A percentile compares a stretch with the other conserved stretches of the same genome.
Evolutionary conservation across 768 basidiomycete genomes (phyloP).

Genomic region (Lepiota venenata): DNA sequence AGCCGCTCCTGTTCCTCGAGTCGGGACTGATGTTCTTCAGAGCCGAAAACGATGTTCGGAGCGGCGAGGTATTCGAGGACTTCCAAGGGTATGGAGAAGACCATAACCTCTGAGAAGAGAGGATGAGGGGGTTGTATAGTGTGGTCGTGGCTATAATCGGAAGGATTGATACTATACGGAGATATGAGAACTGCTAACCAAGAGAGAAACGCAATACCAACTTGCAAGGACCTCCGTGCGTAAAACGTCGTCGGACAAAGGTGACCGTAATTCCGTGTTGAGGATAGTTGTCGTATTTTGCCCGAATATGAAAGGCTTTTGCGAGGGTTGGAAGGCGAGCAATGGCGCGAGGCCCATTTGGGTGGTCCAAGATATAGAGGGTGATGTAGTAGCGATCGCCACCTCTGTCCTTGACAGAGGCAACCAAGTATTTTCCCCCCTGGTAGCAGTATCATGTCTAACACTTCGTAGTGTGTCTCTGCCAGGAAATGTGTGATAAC

Average conservation of each 20-base stretch:
- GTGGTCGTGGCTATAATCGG: conserved; percentile 29
- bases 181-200: neutral
- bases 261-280: conserved; percentile 53
- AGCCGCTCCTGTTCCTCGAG: conserved; percentile 33
- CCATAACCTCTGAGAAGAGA: conserved; percentile 43
- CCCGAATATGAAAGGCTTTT: conserved; percentile 57
- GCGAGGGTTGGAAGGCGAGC: conserved; percentile 45
- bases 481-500: conserved; percentile 25
- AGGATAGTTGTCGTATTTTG: conserved; percentile 51
- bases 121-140: conserved; percentile 39
- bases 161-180: conserved; percentile 31
- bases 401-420: conserved; percentile 47
- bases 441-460: conserved; percentile 56
- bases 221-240: conserved; percentile 19
- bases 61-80: conserved; percentile 30
- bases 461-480: conserved; percentile 33
- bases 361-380: conserved; percentile 57
- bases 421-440: conserved; percentile 68
- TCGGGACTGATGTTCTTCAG: conserved; percentile 32
- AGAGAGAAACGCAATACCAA: conserved; percentile 11
- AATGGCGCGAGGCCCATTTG: conserved; percentile 38
- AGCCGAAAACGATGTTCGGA: conserved; percentile 34
- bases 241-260: conserved; percentile 39
- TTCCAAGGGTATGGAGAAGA: conserved; percentile 36
- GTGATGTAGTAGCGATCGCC: conserved; percentile 46